Evolutionary conservation across 2,329 filamentous ascomycete genomes (phyloP), one percentile per base, ranked within the genome.

Genomic region (Colletotrichum sidae): DNA sequence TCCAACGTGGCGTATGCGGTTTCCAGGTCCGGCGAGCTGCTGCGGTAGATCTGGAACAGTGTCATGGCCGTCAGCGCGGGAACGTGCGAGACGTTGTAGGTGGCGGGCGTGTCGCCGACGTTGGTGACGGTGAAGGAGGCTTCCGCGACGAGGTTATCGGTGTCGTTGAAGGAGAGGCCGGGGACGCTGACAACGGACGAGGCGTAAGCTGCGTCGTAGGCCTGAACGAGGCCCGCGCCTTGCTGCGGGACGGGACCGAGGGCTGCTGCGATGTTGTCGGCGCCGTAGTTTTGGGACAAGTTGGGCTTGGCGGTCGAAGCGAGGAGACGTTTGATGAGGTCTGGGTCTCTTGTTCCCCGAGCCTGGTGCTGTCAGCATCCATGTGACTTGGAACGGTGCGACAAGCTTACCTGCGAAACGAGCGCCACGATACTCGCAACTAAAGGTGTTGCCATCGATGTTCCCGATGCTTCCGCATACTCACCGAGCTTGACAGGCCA

Each of bases 121-220:
- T 90, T 90, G 69, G 75, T 80, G 65, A 90, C 79, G 33, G 79
- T 82, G 71, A 90, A 88, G 67, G 82, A 81, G 39, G 82, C 76
- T 1, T 76, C 77, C 7, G 78, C 74, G 39, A 75, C 73, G 65
- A 88, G 83, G 77, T 89, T 74, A 68, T 86, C 84, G 0, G 87
- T 88, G 72, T 90, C 88, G 71, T 90, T 90, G 76, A 90, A 89
- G 3, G 85, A 82, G 11, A 91, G 75, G 71, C 83, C 85, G 6
- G 84, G 84, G 9, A 80, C 82, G 69, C 81, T 83, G 25, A 90
- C 75, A 6, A 86, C 71, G 2, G 83, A 83, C 2, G 80, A 86
- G 6, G 83, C 77, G 68, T 84, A 82, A 6, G 87, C 84, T 6
- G 87, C 86, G 65, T 88, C 84, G 67, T 84, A 84, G 4, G 86